phyloP scores from a whole-genome alignment of 257 asterid species.

The Rubia yunnanensis region DNA sequence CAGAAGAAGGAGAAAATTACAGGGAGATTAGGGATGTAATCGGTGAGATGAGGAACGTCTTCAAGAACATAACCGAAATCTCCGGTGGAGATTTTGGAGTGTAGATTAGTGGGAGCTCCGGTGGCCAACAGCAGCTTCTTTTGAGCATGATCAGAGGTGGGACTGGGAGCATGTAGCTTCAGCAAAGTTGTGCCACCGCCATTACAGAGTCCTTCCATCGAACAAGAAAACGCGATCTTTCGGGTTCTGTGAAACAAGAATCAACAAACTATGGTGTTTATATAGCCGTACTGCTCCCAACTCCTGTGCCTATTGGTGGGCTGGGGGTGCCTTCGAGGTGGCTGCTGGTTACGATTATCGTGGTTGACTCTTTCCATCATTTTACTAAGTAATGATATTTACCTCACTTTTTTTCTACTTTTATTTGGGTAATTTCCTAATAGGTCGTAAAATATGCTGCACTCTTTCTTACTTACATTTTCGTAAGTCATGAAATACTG shows the following conservation, averaged over 20 bases:
- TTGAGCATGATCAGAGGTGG: conserved; percentile 7
- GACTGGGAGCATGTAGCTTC: conserved; percentile 10
- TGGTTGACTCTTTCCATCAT: too few species aligned
- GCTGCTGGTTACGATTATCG: neutral
- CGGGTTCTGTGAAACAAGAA: neutral
- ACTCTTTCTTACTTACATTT: too few species aligned
- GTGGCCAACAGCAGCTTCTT: neutral
- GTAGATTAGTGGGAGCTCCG: neutral
- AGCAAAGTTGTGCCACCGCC: conserved; percentile 6
- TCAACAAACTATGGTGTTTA: neutral
- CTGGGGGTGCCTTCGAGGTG: neutral
- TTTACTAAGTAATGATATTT: too few species aligned
- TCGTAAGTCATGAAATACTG: too few species aligned
- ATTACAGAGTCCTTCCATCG: conserved; percentile 7
- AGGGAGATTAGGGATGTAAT: conserved; percentile 51
- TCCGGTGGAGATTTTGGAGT: conserved; percentile 39
- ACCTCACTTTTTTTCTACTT: too few species aligned
- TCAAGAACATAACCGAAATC: conserved; percentile 55
- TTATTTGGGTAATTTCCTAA: too few species aligned
- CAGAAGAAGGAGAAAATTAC: conserved; percentile 19
- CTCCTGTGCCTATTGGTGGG: neutral
- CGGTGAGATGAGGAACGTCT: conserved; percentile 76
- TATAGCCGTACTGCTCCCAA: neutral
- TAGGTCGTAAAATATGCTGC: too few species aligned
- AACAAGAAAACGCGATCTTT: neutral